Percentiles rank a stretch among this genome's conserved stretches.
phyloP scores from a whole-genome alignment of 2,329 filamentous ascomycete species.

The Fusarium avenaceum region DNA sequence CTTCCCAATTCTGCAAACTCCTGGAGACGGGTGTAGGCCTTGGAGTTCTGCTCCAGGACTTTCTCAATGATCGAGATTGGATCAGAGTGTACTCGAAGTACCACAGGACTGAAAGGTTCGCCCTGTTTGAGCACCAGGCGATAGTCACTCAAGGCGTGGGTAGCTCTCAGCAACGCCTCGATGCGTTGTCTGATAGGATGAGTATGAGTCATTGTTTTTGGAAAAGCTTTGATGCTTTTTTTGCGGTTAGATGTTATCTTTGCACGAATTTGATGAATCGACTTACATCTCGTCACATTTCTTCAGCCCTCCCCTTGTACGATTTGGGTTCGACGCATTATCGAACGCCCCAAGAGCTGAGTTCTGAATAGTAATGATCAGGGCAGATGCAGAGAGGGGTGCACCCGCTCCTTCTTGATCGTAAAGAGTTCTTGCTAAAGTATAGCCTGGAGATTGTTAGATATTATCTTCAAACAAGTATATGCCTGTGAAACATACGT shows the following conservation, averaged over 20 bases:
- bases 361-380: conserved; percentile 72
- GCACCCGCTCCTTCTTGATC: conserved; percentile 62
- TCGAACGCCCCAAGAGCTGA: conserved; percentile 80
- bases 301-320: conserved; percentile 80
- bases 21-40: conserved; percentile 80
- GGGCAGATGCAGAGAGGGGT: conserved; percentile 62
- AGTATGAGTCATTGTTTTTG: conserved; percentile 66
- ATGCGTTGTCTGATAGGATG: conserved; percentile 66
- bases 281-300: conserved; percentile 81
- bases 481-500: conserved; percentile 59
- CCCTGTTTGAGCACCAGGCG: conserved; percentile 83
- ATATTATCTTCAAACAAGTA: neutral
- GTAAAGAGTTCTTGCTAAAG: conserved; percentile 73
- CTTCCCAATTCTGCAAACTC: conserved; percentile 78
- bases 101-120: conserved; percentile 83
- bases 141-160: conserved; percentile 81
- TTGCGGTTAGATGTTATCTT: conserved; percentile 39
- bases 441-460: conserved; percentile 64
- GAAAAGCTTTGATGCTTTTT: conserved; percentile 73
- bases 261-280: too few relatives aligned
- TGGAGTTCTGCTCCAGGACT: conserved; percentile 80
- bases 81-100: conserved; percentile 81
- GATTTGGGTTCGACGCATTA: conserved; percentile 85
- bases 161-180: conserved; percentile 77
- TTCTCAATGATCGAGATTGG: conserved; percentile 80